phyloP scores from a whole-genome alignment of 2,329 filamentous ascomycete species.

The Microdochium trichocladiopsis region DNA sequence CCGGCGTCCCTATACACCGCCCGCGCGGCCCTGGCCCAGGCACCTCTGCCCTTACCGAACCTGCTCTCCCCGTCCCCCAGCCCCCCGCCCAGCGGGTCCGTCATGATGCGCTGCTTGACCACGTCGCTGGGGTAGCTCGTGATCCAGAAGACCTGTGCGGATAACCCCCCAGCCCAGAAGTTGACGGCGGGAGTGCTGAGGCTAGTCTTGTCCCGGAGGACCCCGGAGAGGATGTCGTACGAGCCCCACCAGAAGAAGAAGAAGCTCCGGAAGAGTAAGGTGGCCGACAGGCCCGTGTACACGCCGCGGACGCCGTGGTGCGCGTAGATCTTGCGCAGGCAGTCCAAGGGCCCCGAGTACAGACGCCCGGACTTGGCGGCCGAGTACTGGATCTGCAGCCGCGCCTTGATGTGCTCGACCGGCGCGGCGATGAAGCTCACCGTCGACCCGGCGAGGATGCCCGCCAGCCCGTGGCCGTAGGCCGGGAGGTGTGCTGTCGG shows the following conservation, averaged over 20 bases:
- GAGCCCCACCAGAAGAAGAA: slow-evolving; percentile 99
- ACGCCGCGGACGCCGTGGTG: slow-evolving; percentile 71
- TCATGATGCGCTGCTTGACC: slow-evolving; percentile 96
- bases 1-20: slow-evolving; percentile 68
- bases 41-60: slow-evolving; percentile 39
- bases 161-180: slow-evolving; percentile 94
- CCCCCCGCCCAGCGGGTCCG: slow-evolving; percentile 69
- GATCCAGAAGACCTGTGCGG: slow-evolving; percentile 91
- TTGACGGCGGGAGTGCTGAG: slow-evolving; percentile 78
- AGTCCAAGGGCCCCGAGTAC: slow-evolving; percentile 86
- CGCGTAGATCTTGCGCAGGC: slow-evolving; percentile 60
- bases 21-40: slow-evolving; percentile 74
- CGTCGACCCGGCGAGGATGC: slow-evolving; percentile 78
- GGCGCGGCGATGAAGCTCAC: slow-evolving; percentile 91
- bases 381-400: slow-evolving; percentile 90
- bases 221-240: slow-evolving; percentile 76
- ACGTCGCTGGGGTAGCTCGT: slow-evolving; percentile 89
- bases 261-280: slow-evolving; percentile 80
- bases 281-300: slow-evolving; percentile 80
- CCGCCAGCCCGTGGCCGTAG: slow-evolving; percentile 80
- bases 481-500: slow-evolving; percentile 52
- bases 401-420: slow-evolving; percentile 90
- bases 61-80: slow-evolving; percentile 59
- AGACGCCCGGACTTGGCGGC: slow-evolving; percentile 68
- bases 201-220: slow-evolving; percentile 57